Evolutionary conservation across 2,329 filamentous ascomycete species (phyloP).

Genomic region (Neonectria sp.): DNA sequence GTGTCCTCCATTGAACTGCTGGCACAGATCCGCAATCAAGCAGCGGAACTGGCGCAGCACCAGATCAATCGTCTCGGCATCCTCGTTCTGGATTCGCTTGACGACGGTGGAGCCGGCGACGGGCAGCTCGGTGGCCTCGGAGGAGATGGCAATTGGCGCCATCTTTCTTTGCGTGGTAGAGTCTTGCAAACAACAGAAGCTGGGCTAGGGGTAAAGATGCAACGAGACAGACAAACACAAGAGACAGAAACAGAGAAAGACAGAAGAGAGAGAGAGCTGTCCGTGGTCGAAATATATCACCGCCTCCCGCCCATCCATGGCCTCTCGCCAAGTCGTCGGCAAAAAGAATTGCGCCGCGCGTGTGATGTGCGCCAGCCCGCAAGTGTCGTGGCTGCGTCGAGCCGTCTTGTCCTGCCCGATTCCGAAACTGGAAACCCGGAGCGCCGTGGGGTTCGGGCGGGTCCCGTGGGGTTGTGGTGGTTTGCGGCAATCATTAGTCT

Average conservation of each 20-base stretch:
- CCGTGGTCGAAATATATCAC: conserved; percentile 30
- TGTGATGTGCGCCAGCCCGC: conserved; percentile 25
- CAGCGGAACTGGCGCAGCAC: conserved; percentile 73
- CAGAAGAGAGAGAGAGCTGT: not conserved
- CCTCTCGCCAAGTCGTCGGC: not conserved
- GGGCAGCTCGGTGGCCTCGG: conserved; percentile 38
- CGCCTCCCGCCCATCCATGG: conserved; percentile 1
- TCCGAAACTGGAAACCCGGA: conserved; percentile 37
- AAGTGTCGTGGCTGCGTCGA: conserved; percentile 1
- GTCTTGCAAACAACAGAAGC: not conserved
- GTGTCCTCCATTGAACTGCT: conserved; percentile 80
- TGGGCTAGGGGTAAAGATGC: too few relatives aligned
- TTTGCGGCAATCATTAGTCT: too few relatives aligned
- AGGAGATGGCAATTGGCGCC: conserved; percentile 44
- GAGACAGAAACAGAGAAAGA: not conserved
- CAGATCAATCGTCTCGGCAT: conserved; percentile 55
- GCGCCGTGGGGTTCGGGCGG: conserved; percentile 26
- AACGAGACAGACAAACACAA: conserved; percentile 8
- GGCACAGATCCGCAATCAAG: conserved; percentile 77
- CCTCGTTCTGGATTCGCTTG: conserved; percentile 46
- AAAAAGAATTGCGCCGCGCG: conserved; percentile 15
- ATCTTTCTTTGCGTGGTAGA: conserved; percentile 30
- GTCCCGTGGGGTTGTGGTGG: conserved; percentile 8
- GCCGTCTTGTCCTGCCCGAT: conserved; percentile 27
- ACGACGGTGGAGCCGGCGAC: conserved; percentile 37